phyloP scores from a whole-genome alignment of 1,284 basidiomycete genomes.

The Neolentinus lepideus region DNA sequence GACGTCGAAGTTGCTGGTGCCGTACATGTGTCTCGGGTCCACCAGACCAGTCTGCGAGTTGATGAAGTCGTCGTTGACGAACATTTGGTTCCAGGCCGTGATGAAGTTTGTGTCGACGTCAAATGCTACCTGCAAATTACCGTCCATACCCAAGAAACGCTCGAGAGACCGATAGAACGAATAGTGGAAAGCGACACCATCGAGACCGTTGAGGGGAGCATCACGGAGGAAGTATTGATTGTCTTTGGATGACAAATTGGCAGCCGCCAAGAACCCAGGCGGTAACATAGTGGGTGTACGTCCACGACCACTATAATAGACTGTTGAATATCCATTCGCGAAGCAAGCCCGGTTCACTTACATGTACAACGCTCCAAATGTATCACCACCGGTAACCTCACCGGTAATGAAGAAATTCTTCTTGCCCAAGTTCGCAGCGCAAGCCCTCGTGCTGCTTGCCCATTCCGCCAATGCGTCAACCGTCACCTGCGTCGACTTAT shows the following conservation, averaged over 20 bases:
- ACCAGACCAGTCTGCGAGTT: conserved; percentile 60
- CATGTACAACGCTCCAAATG: conserved; percentile 83
- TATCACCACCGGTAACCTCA: conserved; percentile 92
- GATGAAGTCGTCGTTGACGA: conserved; percentile 80
- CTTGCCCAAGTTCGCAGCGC: conserved; percentile 68
- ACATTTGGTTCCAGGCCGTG: conserved; percentile 85
- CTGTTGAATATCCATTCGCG: conserved; percentile 2
- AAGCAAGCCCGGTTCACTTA: conserved; percentile 26
- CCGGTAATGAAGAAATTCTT: conserved; percentile 85
- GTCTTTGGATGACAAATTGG: conserved; percentile 52
- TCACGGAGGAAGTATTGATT: conserved; percentile 77
- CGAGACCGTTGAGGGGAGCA: conserved; percentile 53
- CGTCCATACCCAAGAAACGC: conserved; percentile 89
- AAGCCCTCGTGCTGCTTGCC: conserved; percentile 66
- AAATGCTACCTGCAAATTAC: conserved; percentile 82
- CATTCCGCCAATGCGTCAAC: conserved; percentile 74
- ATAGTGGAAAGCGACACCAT: conserved; percentile 85
- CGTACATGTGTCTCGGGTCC: conserved; percentile 85
- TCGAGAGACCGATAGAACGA: conserved; percentile 81
- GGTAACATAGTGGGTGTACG: conserved; percentile 68
- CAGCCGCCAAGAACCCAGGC: conserved; percentile 57
- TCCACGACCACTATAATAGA: conserved; percentile 63
- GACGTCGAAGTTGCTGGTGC: conserved; percentile 87
- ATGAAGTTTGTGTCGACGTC: conserved; percentile 79
- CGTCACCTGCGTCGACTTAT: conserved; percentile 88